phyloP scores from a whole-genome alignment of 78 protist genomes.

The Protostelium mycophagum region DNA sequence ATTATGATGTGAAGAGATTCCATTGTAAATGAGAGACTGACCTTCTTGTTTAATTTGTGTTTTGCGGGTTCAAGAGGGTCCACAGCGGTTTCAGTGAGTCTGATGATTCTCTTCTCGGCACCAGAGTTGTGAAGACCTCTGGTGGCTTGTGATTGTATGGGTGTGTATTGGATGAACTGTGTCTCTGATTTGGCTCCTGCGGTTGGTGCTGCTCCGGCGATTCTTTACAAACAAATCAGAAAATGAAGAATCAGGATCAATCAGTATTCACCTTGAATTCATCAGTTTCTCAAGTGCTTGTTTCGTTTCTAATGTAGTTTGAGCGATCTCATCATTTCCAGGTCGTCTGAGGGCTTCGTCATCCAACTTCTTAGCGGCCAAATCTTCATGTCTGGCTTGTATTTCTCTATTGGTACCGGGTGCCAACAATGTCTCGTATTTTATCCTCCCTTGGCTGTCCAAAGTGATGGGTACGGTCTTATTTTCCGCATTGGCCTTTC shows the following conservation, averaged over 20 bases:
- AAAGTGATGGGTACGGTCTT: slow-evolving; percentile 19
- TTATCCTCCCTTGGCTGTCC: slow-evolving; percentile 30
- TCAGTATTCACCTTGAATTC: background rate
- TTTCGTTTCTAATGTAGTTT: slow-evolving; percentile 52
- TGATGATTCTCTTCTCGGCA: slow-evolving; percentile 67
- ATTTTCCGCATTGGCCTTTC: slow-evolving; percentile 19
- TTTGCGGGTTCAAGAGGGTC: slow-evolving; percentile 97
- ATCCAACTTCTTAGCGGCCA: slow-evolving; percentile 47
- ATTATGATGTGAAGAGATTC: too few species aligned
- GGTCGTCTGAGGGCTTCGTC: slow-evolving; percentile 69
- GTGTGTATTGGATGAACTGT: slow-evolving; percentile 47
- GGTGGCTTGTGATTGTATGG: slow-evolving; percentile 13
- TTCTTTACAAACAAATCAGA: background rate
- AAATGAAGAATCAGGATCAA: background rate
- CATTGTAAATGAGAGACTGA: background rate
- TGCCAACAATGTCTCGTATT: slow-evolving; percentile 40
- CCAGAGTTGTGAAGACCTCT: slow-evolving; percentile 17
- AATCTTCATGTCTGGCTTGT: slow-evolving; percentile 25
- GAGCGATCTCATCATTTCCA: slow-evolving; percentile 42
- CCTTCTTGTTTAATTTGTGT: slow-evolving; percentile 62
- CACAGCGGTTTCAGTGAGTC: slow-evolving; percentile 73
- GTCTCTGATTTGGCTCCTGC: background rate
- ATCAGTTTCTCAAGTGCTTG: slow-evolving; percentile 59
- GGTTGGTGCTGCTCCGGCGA: background rate
- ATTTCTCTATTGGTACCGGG: slow-evolving; percentile 11